A percentile compares a stretch with the other conserved stretches of the same genome.
Evolutionary conservation across 2,329 filamentous ascomycete genomes (phyloP).

Genomic region (Ophiocordyceps australis): DNA sequence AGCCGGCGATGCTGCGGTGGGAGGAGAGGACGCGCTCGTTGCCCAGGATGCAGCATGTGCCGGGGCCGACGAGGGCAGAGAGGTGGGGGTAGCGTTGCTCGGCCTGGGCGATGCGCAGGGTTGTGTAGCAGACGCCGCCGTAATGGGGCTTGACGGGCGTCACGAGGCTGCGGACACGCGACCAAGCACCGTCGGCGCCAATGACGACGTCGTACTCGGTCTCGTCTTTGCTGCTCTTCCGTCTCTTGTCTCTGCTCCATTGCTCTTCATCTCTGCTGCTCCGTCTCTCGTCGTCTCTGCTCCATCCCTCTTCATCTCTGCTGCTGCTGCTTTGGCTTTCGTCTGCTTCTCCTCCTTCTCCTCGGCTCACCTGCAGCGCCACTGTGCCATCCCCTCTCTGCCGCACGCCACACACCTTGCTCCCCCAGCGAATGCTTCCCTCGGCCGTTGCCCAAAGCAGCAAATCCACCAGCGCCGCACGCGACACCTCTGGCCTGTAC

Average conservation of each 20-base stretch:
- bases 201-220: conserved; percentile 3
- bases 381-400: not conserved
- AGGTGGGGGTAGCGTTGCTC: conserved; percentile 18
- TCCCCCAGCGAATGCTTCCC: conserved; percentile 17
- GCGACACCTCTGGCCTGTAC: conserved; percentile 18
- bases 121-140: conserved; percentile 18
- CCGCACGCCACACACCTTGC: not conserved
- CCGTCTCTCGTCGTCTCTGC: too few species aligned
- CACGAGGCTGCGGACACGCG: conserved; percentile 15
- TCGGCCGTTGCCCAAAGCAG: conserved; percentile 12
- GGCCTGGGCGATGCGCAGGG: conserved; percentile 14
- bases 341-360: not conserved
- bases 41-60: conserved; percentile 14
- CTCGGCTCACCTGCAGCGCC: not conserved
- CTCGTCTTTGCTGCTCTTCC: too few species aligned
- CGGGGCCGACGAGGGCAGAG: conserved; percentile 17
- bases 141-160: conserved; percentile 16
- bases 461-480: conserved; percentile 14
- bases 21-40: conserved; percentile 17
- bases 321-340: too few species aligned
- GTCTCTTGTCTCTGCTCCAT: too few species aligned
- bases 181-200: conserved; percentile 6
- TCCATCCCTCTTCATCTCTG: not conserved
- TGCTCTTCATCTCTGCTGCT: too few species aligned
- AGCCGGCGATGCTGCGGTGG: conserved; percentile 11